Conservation (phyloP, 345 rosid genomes). For the Rhizophora mangle region DNA sequence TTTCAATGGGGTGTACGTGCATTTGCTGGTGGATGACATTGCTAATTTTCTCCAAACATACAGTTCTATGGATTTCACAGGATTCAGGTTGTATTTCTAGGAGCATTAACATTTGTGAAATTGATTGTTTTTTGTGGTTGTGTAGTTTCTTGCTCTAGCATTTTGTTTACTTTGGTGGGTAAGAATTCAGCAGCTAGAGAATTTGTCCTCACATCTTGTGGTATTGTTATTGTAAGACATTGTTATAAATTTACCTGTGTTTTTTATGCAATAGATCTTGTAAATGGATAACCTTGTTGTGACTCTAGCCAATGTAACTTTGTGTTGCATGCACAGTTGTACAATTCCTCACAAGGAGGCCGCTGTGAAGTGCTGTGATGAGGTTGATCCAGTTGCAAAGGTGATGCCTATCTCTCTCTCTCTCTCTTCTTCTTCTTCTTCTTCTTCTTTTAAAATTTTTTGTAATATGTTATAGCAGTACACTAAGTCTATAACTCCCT, state of each 20-base stretch:
- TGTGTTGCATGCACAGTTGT: conserved; percentile 50
- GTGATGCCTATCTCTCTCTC: conserved; percentile 28
- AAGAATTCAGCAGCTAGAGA: background rate
- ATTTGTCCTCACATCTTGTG: too few species aligned
- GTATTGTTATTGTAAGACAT: background rate
- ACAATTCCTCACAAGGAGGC: conserved; percentile 93
- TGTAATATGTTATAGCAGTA: background rate
- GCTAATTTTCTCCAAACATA: conserved; percentile 66
- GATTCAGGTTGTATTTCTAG: conserved; percentile 66
- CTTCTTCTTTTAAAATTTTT: too few species aligned
- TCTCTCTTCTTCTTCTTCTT: too few species aligned
- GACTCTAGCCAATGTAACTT: conserved; percentile 6
- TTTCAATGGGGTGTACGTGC: conserved; percentile 72
- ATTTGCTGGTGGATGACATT: conserved; percentile 76
- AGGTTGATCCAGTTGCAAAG: conserved; percentile 88
- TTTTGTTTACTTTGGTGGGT: conserved; percentile 1
- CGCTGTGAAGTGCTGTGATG: conserved; percentile 79
- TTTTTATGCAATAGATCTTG: background rate
- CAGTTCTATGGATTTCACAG: conserved; percentile 80
- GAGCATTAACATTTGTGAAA: background rate
- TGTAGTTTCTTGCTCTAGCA: background rate
- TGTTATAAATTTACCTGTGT: background rate
- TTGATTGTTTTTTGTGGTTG: background rate
- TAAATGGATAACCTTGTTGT: conserved; percentile 4
- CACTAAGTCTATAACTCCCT: background rate